phyloP scores from a whole-genome alignment of 2,329 filamentous ascomycete species.

The Cercospora sojina region DNA sequence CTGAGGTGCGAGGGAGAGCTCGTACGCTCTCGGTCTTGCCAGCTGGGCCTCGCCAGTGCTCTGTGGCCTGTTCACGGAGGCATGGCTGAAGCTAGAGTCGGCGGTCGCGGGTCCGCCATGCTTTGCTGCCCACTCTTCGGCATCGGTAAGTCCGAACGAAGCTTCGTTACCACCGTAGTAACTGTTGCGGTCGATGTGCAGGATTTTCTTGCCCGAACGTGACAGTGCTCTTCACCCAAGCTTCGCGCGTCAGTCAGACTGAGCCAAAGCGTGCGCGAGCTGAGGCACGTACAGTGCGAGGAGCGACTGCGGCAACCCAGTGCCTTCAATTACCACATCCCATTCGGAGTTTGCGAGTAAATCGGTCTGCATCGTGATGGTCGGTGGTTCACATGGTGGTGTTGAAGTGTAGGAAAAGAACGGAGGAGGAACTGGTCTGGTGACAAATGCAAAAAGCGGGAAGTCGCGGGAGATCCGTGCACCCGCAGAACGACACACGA shows the following conservation, averaged over 20 bases:
- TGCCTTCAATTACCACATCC: constrained; percentile 56
- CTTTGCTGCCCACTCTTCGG: constrained; percentile 67
- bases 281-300: constrained; percentile 52
- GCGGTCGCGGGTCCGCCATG: constrained; percentile 16
- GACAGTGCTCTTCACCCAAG: constrained; percentile 75
- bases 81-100: constrained; percentile 32
- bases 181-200: constrained; percentile 83
- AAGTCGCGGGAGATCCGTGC: constrained; percentile 11
- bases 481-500: neutral
- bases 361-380: constrained; percentile 42
- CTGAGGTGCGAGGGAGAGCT: constrained; percentile 78
- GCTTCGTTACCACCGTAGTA: constrained; percentile 88
- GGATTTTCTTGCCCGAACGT: constrained; percentile 83
- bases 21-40: constrained; percentile 69
- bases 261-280: constrained; percentile 20
- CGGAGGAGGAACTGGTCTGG: neutral
- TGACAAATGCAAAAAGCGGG: constrained; percentile 1
- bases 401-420: neutral
- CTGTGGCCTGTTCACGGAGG: constrained; percentile 37
- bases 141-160: constrained; percentile 79
- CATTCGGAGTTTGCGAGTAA: constrained; percentile 52
- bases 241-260: constrained; percentile 66
- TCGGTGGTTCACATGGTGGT: constrained; percentile 10
- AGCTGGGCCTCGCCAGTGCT: constrained; percentile 44
- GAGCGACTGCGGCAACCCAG: constrained; percentile 53